These are phyloP conservation scores for Anacardium occidentale DNA, from an alignment of 345 rosid genomes.

Conservation along the genomic window DNA sequence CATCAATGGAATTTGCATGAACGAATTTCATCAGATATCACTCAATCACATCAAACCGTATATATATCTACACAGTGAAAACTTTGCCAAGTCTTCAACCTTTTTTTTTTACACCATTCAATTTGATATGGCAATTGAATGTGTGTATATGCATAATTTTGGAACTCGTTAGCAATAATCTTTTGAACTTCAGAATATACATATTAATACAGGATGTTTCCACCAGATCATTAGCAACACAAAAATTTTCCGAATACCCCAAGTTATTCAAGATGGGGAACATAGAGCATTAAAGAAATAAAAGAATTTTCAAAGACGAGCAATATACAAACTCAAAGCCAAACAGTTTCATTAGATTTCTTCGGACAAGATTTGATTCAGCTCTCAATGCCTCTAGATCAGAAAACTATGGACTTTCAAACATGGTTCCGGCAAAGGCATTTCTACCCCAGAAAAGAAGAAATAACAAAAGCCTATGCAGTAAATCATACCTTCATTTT, in stretches of 20 bases:
- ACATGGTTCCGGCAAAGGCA: not conserved
- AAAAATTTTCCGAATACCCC: not conserved
- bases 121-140: not conserved
- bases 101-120: not conserved
- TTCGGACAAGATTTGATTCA: not conserved
- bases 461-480: not conserved
- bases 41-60: not conserved
- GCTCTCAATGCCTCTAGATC: not conserved
- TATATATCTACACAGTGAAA: not conserved
- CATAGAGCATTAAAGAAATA: not conserved
- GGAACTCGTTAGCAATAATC: not conserved
- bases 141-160: not conserved
- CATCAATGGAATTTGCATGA: slow-evolving; percentile 4
- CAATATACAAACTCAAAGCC: not conserved
- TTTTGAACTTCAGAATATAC: not conserved
- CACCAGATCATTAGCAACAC: not conserved
- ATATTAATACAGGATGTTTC: not conserved
- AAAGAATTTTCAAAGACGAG: not conserved
- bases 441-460: not conserved
- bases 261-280: not conserved
- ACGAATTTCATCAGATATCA: not conserved
- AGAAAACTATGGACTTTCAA: not conserved
- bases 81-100: not conserved
- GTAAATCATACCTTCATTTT: slow-evolving; percentile 52
- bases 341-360: not conserved